phyloP scores from a whole-genome alignment of 306 rosid species.

The Malus fusca region DNA sequence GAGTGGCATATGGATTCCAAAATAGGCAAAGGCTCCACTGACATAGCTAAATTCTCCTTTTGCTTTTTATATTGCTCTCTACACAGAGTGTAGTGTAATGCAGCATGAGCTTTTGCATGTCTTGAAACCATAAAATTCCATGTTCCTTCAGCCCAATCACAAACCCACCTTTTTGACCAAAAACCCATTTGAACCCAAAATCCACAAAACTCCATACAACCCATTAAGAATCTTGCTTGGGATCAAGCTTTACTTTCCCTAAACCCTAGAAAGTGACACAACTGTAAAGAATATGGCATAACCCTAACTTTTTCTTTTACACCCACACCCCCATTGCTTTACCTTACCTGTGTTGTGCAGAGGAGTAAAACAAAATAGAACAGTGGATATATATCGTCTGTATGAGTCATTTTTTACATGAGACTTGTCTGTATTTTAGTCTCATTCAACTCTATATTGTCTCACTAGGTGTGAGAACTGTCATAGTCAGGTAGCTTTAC shows the following conservation, averaged over 20 bases:
- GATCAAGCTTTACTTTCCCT: constrained; percentile 49
- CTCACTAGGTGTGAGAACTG: not conserved
- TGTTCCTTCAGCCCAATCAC: constrained; percentile 24
- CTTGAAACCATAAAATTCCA: constrained; percentile 48
- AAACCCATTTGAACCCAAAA: constrained; percentile 13
- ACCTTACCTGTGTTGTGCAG: not conserved
- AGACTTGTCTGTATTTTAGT: too few relatives aligned
- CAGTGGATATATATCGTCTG: not conserved
- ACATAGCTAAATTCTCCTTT: constrained; percentile 47
- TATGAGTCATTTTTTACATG: too few relatives aligned
- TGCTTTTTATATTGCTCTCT: constrained; percentile 26
- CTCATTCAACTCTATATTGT: accelerated
- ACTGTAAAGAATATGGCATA: not conserved
- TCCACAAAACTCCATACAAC: constrained; percentile 24
- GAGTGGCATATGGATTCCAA: constrained; percentile 39
- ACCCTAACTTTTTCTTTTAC: constrained; percentile 13
- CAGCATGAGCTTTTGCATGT: constrained; percentile 46
- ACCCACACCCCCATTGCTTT: not conserved
- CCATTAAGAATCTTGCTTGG: constrained; percentile 29
- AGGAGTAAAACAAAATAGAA: not conserved
- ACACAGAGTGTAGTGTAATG: not conserved
- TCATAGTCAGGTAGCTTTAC: too few relatives aligned
- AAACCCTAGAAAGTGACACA: constrained; percentile 46
- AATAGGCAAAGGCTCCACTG: constrained; percentile 46
- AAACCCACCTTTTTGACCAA: constrained; percentile 31